These are phyloP conservation scores for Euptelea pleiosperma DNA, from an alignment of 164 flowering plant species.

Conservation along the genomic window DNA sequence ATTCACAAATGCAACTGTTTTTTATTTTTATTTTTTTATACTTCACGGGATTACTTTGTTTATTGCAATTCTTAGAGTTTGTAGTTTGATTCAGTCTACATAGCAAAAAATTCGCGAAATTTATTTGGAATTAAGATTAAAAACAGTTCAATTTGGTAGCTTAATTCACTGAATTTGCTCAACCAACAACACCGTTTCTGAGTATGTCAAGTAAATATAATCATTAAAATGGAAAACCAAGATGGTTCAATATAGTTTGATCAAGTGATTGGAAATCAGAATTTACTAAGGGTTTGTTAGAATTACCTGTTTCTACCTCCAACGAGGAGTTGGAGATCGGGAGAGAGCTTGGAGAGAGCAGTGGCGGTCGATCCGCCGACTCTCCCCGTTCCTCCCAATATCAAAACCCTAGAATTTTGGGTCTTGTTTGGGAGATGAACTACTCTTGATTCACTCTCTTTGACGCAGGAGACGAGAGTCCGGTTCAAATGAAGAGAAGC, in stretches of 20 bases:
- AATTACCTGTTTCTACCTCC: conserved; percentile 78
- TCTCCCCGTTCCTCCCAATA: conserved; percentile 92
- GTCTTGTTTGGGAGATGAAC: conserved; percentile 17
- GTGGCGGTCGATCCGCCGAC: conserved; percentile 91
- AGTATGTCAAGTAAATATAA: neutral
- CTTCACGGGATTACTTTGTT: too few species aligned
- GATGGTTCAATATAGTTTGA: too few species aligned
- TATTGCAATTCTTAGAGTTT: too few species aligned
- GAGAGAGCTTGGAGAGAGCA: conserved; percentile 72
- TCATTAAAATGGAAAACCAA: neutral
- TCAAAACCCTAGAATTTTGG: conserved; percentile 50
- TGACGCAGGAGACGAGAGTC: conserved; percentile 11
- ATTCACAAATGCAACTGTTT: too few species aligned
- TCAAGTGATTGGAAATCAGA: too few species aligned
- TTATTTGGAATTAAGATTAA: too few species aligned
- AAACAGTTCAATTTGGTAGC: too few species aligned
- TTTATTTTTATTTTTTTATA: too few species aligned
- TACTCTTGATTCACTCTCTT: conserved; percentile 8
- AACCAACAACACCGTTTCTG: too few species aligned
- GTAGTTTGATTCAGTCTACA: too few species aligned
- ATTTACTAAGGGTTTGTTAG: neutral
- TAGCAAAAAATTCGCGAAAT: too few species aligned
- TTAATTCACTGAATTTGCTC: too few species aligned
- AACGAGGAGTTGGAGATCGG: conserved; percentile 59
- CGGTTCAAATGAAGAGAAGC: conserved; percentile 19